Conservation (phyloP, 768 basidiomycete genomes). For the Russula compacta region DNA sequence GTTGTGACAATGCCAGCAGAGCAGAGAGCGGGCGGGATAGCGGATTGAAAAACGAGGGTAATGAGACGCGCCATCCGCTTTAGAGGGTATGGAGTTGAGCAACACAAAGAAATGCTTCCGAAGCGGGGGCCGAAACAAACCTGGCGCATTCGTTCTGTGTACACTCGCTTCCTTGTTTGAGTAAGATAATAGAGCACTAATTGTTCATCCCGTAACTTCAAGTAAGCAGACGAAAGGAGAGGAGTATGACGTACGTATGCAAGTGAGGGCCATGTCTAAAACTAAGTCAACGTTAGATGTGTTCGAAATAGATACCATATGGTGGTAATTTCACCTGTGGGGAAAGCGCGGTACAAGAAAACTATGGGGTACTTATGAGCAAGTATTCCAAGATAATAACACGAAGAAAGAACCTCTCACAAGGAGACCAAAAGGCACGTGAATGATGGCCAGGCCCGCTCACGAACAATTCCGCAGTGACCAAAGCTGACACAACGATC, state of each 20-base stretch:
- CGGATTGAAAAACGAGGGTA: slow-evolving; percentile 1
- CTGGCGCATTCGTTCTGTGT: not conserved
- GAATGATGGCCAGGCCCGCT: not conserved
- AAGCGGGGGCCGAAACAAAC: not conserved
- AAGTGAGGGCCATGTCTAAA: not conserved
- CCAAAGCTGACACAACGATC: not conserved
- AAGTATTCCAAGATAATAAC: not conserved
- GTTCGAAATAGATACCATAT: not conserved
- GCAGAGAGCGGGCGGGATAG: slow-evolving; percentile 3
- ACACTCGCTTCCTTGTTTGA: not conserved
- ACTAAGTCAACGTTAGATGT: not conserved
- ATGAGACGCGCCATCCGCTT: not conserved
- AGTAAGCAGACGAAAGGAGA: not conserved
- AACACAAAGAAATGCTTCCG: not conserved
- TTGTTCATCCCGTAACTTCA: not conserved
- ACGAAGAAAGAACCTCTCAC: not conserved
- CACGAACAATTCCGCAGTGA: not conserved
- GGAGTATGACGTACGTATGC: not conserved
- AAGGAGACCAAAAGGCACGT: not conserved
- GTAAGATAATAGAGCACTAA: slow-evolving; percentile 1
- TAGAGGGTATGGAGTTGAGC: not conserved
- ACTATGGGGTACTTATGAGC: not conserved
- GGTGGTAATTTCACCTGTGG: not conserved
- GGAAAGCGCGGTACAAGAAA: not conserved
- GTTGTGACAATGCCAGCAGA: not conserved